Conservation (phyloP, 225 moss, liverwort and hornwort genomes). For the Ulota crispa region DNA sequence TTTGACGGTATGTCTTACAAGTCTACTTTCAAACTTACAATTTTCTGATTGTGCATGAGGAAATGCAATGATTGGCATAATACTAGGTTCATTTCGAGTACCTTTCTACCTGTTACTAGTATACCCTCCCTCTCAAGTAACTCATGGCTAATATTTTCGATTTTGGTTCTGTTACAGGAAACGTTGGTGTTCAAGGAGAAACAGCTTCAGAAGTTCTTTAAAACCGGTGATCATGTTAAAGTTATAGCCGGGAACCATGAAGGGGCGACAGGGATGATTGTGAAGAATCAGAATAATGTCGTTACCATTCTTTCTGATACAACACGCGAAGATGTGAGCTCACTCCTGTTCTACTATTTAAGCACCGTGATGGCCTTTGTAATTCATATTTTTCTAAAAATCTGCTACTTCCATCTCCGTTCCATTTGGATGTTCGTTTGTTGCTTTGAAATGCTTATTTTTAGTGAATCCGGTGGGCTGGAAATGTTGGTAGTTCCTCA, state of each 20-base stretch:
- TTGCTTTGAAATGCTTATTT: too few species aligned
- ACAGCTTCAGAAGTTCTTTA: slow-evolving; percentile 91
- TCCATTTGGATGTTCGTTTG: too few species aligned
- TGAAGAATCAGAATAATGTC: slow-evolving; percentile 73
- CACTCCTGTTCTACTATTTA: slow-evolving; percentile 10
- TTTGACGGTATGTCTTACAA: slow-evolving; percentile 50
- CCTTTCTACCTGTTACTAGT: background rate
- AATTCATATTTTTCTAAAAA: too few species aligned
- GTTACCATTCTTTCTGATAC: slow-evolving; percentile 90
- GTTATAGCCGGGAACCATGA: slow-evolving; percentile 85
- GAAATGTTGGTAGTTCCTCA: too few species aligned
- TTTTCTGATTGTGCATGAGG: background rate
- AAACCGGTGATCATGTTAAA: slow-evolving; percentile 96
- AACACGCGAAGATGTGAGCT: slow-evolving; percentile 88
- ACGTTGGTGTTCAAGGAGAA: slow-evolving; percentile 80
- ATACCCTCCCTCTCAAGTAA: background rate
- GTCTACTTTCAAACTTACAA: background rate
- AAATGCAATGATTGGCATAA: background rate
- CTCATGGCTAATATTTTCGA: background rate
- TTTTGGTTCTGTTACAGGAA: slow-evolving; percentile 37
- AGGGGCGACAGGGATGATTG: slow-evolving; percentile 97
- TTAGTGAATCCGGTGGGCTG: too few species aligned
- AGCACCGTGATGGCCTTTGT: slow-evolving; percentile 21
- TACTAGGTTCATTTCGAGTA: background rate
- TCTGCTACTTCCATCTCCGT: too few species aligned